These are phyloP conservation scores for Ganoderma lucidum DNA, from an alignment of 1,284 basidiomycete genomes.

Conservation along the genomic window DNA sequence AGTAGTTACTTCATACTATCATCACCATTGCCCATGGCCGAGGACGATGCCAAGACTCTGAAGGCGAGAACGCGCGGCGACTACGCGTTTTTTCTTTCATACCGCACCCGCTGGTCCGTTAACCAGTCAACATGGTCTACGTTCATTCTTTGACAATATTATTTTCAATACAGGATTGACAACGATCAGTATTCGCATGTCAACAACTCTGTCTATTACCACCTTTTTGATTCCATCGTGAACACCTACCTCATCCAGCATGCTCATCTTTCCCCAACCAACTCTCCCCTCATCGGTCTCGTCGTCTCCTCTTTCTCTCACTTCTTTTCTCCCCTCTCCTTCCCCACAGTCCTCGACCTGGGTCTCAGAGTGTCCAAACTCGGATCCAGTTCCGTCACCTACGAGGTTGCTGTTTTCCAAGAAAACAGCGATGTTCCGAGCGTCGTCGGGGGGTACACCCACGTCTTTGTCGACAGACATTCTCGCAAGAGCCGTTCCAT, in stretches of 20 bases:
- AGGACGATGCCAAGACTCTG: slow-evolving; percentile 19
- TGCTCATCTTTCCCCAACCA: slow-evolving; percentile 50
- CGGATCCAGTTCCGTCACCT: slow-evolving; percentile 75
- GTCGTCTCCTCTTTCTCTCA: slow-evolving; percentile 78
- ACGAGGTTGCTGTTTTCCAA: slow-evolving; percentile 78
- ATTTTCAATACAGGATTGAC: slow-evolving; percentile 62
- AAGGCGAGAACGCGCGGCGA: slow-evolving; percentile 54
- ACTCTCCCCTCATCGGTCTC: slow-evolving; percentile 66
- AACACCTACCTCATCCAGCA: slow-evolving; percentile 74
- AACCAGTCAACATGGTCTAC: neutral
- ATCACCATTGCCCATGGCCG: too few species aligned
- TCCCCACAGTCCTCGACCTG: slow-evolving; percentile 71
- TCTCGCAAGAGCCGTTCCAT: slow-evolving; percentile 64
- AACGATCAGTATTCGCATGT: slow-evolving; percentile 84
- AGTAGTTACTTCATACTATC: too few species aligned
- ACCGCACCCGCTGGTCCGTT: slow-evolving; percentile 74
- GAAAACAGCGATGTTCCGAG: slow-evolving; percentile 54
- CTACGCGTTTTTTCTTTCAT: slow-evolving; percentile 65
- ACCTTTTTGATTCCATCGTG: slow-evolving; percentile 79
- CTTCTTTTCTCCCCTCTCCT: slow-evolving; percentile 75
- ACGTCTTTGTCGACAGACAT: slow-evolving; percentile 76
- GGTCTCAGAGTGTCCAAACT: slow-evolving; percentile 70
- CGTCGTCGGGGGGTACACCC: slow-evolving; percentile 81
- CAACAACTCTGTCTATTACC: slow-evolving; percentile 83
- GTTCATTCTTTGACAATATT: too few species aligned